Evolutionary conservation across 1,284 basidiomycete genomes (phyloP).

Genomic region (Phlebopus sp.): DNA sequence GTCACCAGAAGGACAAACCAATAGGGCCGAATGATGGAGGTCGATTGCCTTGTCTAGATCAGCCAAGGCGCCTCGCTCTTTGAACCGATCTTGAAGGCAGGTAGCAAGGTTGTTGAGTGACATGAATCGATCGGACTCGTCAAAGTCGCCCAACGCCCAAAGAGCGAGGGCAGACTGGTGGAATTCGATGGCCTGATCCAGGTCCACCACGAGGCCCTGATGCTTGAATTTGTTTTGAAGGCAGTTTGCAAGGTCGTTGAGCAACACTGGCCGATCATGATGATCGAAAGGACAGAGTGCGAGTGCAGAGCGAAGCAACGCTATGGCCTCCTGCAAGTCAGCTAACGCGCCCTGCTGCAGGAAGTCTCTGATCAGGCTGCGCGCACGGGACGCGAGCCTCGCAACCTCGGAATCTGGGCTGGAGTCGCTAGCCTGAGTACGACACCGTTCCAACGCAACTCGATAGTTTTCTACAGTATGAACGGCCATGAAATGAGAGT

Average conservation of each 20-base stretch:
- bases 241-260: background rate
- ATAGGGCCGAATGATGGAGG: background rate
- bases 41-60: background rate
- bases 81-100: background rate
- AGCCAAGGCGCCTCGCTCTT: background rate
- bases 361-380: background rate
- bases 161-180: background rate
- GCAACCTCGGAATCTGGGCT: too few relatives aligned
- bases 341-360: background rate
- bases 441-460: too few relatives aligned
- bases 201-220: background rate
- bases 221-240: background rate
- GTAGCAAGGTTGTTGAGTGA: background rate
- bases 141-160: background rate
- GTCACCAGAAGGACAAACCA: too few relatives aligned
- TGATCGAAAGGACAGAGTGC: background rate
- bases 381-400: background rate
- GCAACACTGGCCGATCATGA: background rate
- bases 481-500: too few relatives aligned
- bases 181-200: background rate
- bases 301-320: background rate
- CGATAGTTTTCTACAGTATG: too few relatives aligned
- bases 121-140: background rate
- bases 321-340: slow-evolving; percentile 1
- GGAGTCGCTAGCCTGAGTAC: too few relatives aligned